Evolutionary conservation across 2,329 filamentous ascomycete genomes (phyloP).

Genomic region (Aspergillus unguis): DNA sequence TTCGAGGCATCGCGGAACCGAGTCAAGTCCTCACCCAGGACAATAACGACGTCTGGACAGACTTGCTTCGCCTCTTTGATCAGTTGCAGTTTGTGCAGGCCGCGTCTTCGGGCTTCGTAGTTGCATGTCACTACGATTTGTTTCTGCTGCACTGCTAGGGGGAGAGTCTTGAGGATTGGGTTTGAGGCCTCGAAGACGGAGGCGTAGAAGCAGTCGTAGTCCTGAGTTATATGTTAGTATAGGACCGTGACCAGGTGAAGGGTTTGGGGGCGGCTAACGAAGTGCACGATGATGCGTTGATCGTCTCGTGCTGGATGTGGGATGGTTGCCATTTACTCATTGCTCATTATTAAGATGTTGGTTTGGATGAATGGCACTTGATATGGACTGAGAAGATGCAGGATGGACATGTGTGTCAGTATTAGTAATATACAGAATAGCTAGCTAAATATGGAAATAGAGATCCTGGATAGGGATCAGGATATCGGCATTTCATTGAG

Average conservation of each 20-base stretch:
- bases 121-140: constrained; percentile 92
- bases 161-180: constrained; percentile 66
- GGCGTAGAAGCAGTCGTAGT: constrained; percentile 79
- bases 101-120: constrained; percentile 75
- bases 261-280: constrained; percentile 54
- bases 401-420: too few relatives aligned
- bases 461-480: too few relatives aligned
- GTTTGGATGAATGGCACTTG: too few relatives aligned
- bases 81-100: constrained; percentile 72
- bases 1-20: constrained; percentile 86
- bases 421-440: too few relatives aligned
- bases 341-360: too few relatives aligned
- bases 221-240: constrained; percentile 27
- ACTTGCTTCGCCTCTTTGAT: constrained; percentile 74
- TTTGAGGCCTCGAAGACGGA: constrained; percentile 82
- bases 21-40: constrained; percentile 81
- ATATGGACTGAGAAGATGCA: too few relatives aligned
- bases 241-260: not conserved
- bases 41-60: constrained; percentile 80
- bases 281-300: constrained; percentile 72
- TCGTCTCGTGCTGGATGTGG: constrained; percentile 48
- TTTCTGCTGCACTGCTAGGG: constrained; percentile 86
- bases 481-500: too few relatives aligned
- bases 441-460: too few relatives aligned
- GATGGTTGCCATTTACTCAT: constrained; percentile 18